Conservation (phyloP, 306 rosid genomes). For the Malus sieversii region DNA sequence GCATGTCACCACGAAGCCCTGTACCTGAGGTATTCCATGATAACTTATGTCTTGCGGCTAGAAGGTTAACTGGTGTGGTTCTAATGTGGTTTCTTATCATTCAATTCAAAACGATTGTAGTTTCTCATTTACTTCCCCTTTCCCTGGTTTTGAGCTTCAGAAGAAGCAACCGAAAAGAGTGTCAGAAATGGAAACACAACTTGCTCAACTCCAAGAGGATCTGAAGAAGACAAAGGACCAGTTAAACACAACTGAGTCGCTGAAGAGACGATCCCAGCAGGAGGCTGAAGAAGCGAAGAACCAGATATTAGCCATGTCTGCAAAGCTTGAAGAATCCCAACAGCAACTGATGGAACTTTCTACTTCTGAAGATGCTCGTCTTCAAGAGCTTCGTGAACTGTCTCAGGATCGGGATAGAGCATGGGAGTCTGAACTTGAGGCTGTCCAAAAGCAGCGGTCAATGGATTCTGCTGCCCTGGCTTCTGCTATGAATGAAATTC, state of each 20-base stretch:
- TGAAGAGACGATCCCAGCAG: constrained; percentile 50
- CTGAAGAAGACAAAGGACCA: constrained; percentile 64
- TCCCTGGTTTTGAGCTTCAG: constrained; percentile 24
- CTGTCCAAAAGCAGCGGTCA: constrained; percentile 78
- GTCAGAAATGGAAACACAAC: constrained; percentile 59
- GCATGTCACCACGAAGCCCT: constrained; percentile 53
- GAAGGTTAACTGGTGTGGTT: background rate
- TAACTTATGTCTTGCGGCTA: background rate
- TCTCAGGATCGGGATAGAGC: constrained; percentile 87
- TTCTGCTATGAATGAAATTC: constrained; percentile 77
- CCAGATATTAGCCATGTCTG: constrained; percentile 42
- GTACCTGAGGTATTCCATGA: constrained; percentile 48
- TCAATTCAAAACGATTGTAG: background rate
- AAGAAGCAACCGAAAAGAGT: constrained; percentile 51
- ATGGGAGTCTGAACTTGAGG: constrained; percentile 92
- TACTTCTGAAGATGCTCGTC: constrained; percentile 65
- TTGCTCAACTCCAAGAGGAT: constrained; percentile 66
- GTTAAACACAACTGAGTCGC: constrained; percentile 50
- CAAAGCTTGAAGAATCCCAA: constrained; percentile 63
- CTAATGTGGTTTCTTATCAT: background rate
- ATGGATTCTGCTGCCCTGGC: constrained; percentile 71
- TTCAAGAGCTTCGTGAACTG: constrained; percentile 60
- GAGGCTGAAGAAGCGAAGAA: constrained; percentile 75
- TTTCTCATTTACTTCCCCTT: background rate
- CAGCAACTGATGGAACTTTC: constrained; percentile 64